Evolutionary conservation across 1,139 yeast species (phyloP), one percentile per base, ranked within the genome.

Genomic region (Debaryomyces sp.): DNA sequence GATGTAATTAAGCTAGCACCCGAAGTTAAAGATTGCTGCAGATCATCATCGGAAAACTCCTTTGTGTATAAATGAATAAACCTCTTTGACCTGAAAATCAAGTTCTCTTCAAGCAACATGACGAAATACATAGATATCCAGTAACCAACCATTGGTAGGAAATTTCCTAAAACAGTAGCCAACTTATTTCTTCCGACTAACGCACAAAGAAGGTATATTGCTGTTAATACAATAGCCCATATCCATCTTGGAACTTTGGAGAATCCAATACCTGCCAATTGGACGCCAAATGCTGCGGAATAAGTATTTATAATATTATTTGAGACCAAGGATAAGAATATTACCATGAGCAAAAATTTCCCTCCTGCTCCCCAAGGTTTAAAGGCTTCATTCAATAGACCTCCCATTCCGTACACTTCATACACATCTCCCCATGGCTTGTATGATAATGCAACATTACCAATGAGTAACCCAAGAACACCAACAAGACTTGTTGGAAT

Each of bases 61-160:
- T 71, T 72, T 6, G 76, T 73, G 64, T 73, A 87, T 43, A 85
- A 63, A 52, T 77, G 74, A 34, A 70, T 61, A 51, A 83, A 76
- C 39, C 71, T 62, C 35, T 71, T 66, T 2, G 84, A 77, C 62
- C 96, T 79, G 69, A 90, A 90, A 18, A 90, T 77, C 6, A 78
- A 49, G 59, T 89, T 89, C 62, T 91, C 97, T 59, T 89, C 92
- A 2, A 89, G 54, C 41, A 90, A 67, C 46, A 90, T 68, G 24
- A 82, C 80, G 59, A 87, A 82, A 66, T 90, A 91, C 72, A 91
- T 89, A 46, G 94, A 84, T 46, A 89, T 81, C 97, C 97, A 91
- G 69, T 91, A 91, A 1, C 96, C 96, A 52, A 91, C 82, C 97
- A 91, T 90, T 8, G 97, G 97, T 57, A 91, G 73, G 71, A 91